Evolutionary conservation across 257 asterid species (phyloP).

Genomic region (Echium plantagineum): DNA sequence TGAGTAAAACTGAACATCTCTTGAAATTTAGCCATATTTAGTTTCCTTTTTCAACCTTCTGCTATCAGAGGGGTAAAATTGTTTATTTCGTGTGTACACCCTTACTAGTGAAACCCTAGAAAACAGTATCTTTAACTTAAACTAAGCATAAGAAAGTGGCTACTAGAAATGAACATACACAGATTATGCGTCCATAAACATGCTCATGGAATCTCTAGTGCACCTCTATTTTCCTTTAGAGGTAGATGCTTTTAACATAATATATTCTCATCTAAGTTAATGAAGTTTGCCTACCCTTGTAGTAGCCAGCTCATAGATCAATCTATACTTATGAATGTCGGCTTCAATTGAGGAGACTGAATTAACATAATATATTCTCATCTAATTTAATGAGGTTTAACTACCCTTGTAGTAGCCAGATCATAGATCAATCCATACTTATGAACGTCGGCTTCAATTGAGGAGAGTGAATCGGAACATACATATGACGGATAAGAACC

Average conservation of each 20-base stretch:
- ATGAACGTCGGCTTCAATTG: neutral
- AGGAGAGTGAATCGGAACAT: neutral
- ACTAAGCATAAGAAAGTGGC: neutral
- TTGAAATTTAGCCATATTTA: constrained; percentile 6
- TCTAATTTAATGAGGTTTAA: neutral
- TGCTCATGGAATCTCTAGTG: neutral
- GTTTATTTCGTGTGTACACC: too few relatives aligned
- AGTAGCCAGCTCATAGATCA: neutral
- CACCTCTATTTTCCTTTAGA: neutral
- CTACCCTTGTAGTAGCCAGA: neutral
- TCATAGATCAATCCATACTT: neutral
- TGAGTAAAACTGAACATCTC: constrained; percentile 23
- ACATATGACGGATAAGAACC: neutral
- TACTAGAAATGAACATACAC: too few relatives aligned
- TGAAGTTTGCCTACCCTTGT: neutral
- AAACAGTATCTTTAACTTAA: neutral
- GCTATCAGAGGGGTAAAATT: too few relatives aligned
- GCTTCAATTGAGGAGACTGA: neutral
- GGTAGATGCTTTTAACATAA: neutral
- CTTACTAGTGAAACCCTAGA: too few relatives aligned
- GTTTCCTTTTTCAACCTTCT: neutral
- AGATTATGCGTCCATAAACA: neutral
- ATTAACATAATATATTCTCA: neutral
- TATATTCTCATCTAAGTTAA: neutral
- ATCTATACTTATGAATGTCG: neutral